Evolutionary conservation across 129 eudicot genomes (phyloP), one percentile per base, ranked within the genome.

Genomic region (Solidago caesia): DNA sequence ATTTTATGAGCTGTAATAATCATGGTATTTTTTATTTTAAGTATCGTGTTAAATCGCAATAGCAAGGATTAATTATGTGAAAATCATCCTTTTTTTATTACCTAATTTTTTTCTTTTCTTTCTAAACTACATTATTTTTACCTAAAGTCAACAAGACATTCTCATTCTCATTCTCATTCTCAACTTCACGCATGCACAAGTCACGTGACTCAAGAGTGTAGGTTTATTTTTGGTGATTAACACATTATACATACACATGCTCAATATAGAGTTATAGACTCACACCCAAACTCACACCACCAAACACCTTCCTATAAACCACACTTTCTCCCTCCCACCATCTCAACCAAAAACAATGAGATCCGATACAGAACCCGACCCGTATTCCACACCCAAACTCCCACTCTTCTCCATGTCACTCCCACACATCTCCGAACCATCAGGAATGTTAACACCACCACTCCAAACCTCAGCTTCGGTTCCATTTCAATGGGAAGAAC

Each of bases 401-500:
- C 75, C 77, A 21, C 73, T 75, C 68, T 79, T 73, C 81, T 73
- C 68, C 44, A 74, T 69, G 10, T 59, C 75, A 26, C 77, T 33
- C 39, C 39, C 39, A 33, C 21, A 59, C 75, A 67, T 45, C 76
- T 84, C 44, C 2, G 84, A 84, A 52, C 85, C 79, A 7, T 79
- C 92, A 8, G 96, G 96, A 3, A 79, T 45, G 81, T 57, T 45
- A 14, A 87, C 90, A 0, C 90, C 97, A 11, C 97, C 97, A 21
- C 90, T 86, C 44, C 85, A 83, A 65, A 82, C 96, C 80, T 66
- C 84, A 43, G 98, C 92, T 13, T 84, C 98, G 33, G 86, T 92
- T 8, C 98, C 98, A 5, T 89, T 92, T 83, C 85, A 59, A 10
- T 92, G 98, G 98, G 98, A 92, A 61, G 90, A 92, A 62, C 80